Percentiles rank a stretch among this genome's conserved stretches.
These are phyloP conservation scores for Schizophyllum amplum DNA, from an alignment of 1,284 basidiomycete species.

Conservation along the genomic window DNA sequence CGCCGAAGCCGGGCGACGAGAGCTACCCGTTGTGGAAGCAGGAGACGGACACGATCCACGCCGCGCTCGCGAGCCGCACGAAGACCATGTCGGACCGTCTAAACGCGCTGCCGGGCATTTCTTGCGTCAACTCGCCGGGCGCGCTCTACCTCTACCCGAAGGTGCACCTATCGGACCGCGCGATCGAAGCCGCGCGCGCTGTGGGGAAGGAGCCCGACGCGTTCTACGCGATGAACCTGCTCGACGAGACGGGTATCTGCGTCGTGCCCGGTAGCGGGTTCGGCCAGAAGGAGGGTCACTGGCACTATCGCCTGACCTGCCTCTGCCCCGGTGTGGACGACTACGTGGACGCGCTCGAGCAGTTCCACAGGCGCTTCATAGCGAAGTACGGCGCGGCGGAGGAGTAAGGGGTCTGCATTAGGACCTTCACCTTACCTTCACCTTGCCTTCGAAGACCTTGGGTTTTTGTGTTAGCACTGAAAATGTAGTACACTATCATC, in stretches of 20 bases:
- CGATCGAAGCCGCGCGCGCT: slow-evolving; percentile 63
- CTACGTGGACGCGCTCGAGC: slow-evolving; percentile 78
- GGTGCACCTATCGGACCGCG: slow-evolving; percentile 63
- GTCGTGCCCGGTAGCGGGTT: slow-evolving; percentile 90
- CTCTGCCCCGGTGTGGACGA: slow-evolving; percentile 87
- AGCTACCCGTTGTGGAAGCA: slow-evolving; percentile 73
- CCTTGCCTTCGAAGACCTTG: too few relatives aligned
- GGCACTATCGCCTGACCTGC: slow-evolving; percentile 85
- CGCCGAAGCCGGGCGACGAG: slow-evolving; percentile 68
- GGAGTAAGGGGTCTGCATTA: background rate
- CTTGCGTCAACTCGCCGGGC: slow-evolving; percentile 84
- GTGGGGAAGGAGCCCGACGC: slow-evolving; percentile 78
- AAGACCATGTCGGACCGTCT: slow-evolving; percentile 69
- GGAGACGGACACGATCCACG: slow-evolving; percentile 77
- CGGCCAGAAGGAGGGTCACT: slow-evolving; percentile 82
- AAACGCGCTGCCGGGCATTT: slow-evolving; percentile 71
- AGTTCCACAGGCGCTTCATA: slow-evolving; percentile 77
- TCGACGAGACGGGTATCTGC: slow-evolving; percentile 90
- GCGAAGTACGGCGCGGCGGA: slow-evolving; percentile 44
- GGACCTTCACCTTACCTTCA: too few relatives aligned
- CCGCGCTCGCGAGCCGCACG: slow-evolving; percentile 66
- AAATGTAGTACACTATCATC: too few relatives aligned
- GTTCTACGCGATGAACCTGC: slow-evolving; percentile 76
- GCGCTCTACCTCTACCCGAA: slow-evolving; percentile 85
- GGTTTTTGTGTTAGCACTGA: too few relatives aligned